Evolutionary conservation across 2,329 filamentous ascomycete genomes (phyloP), one percentile per base, ranked within the genome.

Genomic region (Calonectria hawksworthii): DNA sequence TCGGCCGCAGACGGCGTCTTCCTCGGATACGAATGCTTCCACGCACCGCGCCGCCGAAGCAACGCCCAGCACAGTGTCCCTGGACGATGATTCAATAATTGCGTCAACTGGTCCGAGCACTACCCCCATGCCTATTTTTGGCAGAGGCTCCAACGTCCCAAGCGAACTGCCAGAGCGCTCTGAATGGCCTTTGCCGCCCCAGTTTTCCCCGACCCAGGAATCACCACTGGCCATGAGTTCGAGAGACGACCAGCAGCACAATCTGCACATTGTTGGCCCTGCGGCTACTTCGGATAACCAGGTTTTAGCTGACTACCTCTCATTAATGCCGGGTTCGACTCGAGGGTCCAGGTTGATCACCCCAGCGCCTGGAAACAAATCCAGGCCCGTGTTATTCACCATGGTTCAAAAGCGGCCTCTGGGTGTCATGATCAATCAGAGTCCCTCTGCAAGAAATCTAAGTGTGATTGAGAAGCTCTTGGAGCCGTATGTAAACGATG

Each of bases 251-350:
- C 83, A 84, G 68, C 83, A 87, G 32, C 81, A 82, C 11, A 88
- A 86, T 74, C 85, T 87, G 3, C 89, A 92, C 76, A 92, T 93
- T 73, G 88, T 93, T 67, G 90, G 91, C 0, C 91, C 91, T 0
- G 89, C 90, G 5, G 87, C 90, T 5, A 91, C 90, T 5, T 89
- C 89, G 65, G 91, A 93, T 83, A 91, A 89, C 1, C 90, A 92
- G 68, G 87, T 93, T 10, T 85, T 93, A 56, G 89, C 91, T 23
- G 88, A 90, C 68, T 92, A 91, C 72, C 87, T 92, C 73, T 83
- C 84, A 4, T 80, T 80, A 5, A 83, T 85, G 34, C 82, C 79
- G 0, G 83, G 80, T 13, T 78, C 80, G 6, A 78, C 80, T 1
- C 77, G 81, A 26, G 81, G 77, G n/a, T 84, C 81, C 2, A 80